Evolutionary conservation across 2,329 filamentous ascomycete genomes (phyloP).

Genomic region (Fusarium anthophilum): DNA sequence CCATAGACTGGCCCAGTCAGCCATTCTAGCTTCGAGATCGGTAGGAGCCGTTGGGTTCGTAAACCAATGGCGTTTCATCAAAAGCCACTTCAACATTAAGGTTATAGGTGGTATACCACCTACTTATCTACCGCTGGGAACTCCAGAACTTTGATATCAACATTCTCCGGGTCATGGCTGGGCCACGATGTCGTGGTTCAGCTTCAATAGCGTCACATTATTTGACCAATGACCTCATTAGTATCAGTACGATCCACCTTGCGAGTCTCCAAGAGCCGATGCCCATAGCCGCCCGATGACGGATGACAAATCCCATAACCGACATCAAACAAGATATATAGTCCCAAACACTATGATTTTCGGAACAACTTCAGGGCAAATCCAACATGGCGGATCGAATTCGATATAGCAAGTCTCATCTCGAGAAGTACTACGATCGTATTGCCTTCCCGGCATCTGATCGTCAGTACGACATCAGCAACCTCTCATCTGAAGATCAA

Average conservation of each 20-base stretch:
- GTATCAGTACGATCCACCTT: neutral
- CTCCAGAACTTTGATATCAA: fast-evolving
- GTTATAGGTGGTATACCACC: fast-evolving
- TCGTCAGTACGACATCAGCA: neutral
- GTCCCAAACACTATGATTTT: neutral
- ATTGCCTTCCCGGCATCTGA: neutral
- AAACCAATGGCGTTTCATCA: neutral
- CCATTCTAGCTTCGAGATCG: too few species aligned
- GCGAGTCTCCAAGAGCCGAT: neutral
- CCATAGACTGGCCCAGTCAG: too few species aligned
- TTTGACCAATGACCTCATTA: neutral
- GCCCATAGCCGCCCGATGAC: neutral
- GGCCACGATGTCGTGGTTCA: neutral
- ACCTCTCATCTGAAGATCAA: neutral
- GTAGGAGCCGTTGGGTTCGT: fast-evolving
- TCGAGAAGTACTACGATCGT: conserved; percentile 8
- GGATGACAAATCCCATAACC: neutral
- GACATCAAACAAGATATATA: neutral
- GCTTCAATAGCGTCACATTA: neutral
- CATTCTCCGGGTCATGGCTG: neutral
- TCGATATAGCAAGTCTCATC: neutral
- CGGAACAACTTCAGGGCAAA: neutral
- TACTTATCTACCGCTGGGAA: neutral
- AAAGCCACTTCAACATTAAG: neutral
- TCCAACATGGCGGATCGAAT: conserved; percentile 8